phyloP scores from a whole-genome alignment of 805 yeast genomes.

The Pichia californica region DNA sequence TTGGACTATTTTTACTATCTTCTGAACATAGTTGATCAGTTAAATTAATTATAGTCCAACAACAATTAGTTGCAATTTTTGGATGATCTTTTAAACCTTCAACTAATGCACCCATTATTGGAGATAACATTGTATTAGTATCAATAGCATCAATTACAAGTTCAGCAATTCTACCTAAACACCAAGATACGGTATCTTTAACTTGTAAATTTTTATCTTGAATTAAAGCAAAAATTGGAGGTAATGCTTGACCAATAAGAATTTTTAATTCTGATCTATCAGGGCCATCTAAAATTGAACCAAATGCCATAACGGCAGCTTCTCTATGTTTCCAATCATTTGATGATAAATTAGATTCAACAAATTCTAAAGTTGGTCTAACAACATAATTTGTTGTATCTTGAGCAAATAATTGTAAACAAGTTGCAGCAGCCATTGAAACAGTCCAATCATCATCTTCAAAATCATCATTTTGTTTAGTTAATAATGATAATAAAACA shows the following conservation, averaged over 20 bases:
- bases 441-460: constrained; percentile 98
- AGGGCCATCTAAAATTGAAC: constrained; percentile 94
- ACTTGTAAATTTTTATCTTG: constrained; percentile 75
- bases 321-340: constrained; percentile 81
- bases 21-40: constrained; percentile 70
- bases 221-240: constrained; percentile 70
- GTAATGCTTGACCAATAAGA: constrained; percentile 75
- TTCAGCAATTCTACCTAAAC: constrained; percentile 94
- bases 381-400: constrained; percentile 82
- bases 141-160: constrained; percentile 72
- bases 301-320: constrained; percentile 99
- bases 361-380: constrained; percentile 78
- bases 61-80: constrained; percentile 91
- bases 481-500: constrained; percentile 68
- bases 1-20: constrained; percentile 50
- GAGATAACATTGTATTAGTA: constrained; percentile 56
- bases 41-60: constrained; percentile 93
- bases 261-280: constrained; percentile 60
- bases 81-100: constrained; percentile 88
- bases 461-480: constrained; percentile 86
- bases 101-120: constrained; percentile 64
- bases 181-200: constrained; percentile 97
- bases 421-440: constrained; percentile 98
- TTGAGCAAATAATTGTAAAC: constrained; percentile 89
- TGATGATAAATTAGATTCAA: constrained; percentile 60